Base-by-base conservation (phyloP, 352 stramenopile species). In the Pythium diclinum region DNA sequence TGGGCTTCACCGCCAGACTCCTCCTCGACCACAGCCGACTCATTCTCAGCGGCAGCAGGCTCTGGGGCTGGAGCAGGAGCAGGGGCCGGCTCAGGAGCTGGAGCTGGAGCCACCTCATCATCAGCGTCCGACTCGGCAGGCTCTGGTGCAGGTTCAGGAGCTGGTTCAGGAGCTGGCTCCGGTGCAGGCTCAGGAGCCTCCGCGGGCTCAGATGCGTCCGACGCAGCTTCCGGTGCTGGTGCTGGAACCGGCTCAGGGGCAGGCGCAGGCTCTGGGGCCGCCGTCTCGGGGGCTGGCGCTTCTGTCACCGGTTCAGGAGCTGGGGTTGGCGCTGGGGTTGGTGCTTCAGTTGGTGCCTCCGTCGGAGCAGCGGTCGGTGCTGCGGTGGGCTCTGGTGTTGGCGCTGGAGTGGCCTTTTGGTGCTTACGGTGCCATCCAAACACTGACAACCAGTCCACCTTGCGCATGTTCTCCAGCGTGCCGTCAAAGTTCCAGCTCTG, bases 371-470 rank as follows among this genome's bases (percentile, higher is more conserved):
- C 6, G 16, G 32, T 63, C 21, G 59, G 47, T 11, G 59, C 47
- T 54, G 57, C 17, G 14, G 57, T 63, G 5, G 56, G 56, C 8
- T 38, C 56, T 8, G 21, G 38, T 3, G 56, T 61, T 8, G 38
- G 36, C 10, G 33, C n/a, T n/a, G 25, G 9, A 17, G 25, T 28
- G 25, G 25, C 25, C 4, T 2, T 3, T 2, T 28, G 25, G 25
- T 25, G 23, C 58, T 64, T 64, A 28, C 33, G 40, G 56, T 52
- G 56, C 56, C 56, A 62, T 19, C 56, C 56, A 33, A 62, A 62
- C 23, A 62, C 21, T 30, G 16, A 54, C 38, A 62, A 32, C 56
- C 56, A 62, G 56, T 62, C 56, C 38, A 62, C 42, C 25, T 62
- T 62, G 13, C 33, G 28, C 23, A 62, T 19, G 56, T 49, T 54